Conservation (phyloP, 768 basidiomycete species). For the Gloeopeniophorella convolvens region DNA sequence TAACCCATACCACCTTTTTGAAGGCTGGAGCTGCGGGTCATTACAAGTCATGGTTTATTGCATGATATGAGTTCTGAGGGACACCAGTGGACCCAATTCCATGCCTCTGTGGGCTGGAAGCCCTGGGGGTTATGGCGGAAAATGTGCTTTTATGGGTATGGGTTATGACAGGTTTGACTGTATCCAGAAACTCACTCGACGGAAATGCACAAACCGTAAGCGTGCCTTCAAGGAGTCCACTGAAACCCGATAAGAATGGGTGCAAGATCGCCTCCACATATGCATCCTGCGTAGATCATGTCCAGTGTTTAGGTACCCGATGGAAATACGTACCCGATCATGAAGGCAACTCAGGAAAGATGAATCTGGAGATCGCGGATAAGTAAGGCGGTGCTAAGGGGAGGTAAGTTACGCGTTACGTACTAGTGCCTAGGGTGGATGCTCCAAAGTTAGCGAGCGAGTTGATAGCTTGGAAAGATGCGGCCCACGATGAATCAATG, state of each 20-base stretch:
- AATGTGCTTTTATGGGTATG: no score
- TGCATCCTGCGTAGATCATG: slow-evolving; percentile 80
- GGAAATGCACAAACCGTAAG: slow-evolving; percentile 92
- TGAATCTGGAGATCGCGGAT: slow-evolving; percentile 73
- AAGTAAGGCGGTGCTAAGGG: slow-evolving; percentile 20
- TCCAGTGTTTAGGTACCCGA: slow-evolving; percentile 73
- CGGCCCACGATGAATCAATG: slow-evolving; percentile 69
- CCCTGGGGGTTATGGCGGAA: no score
- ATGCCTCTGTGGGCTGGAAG: no score
- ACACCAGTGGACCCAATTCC: no score
- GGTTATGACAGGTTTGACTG: no score
- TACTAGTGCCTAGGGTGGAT: slow-evolving; percentile 63
- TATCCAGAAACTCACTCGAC: slow-evolving; percentile 73
- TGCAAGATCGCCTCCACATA: slow-evolving; percentile 89
- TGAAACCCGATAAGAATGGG: slow-evolving; percentile 78
- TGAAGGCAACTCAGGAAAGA: slow-evolving; percentile 65
- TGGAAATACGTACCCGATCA: slow-evolving; percentile 71
- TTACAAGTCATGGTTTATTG: no score
- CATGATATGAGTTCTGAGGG: no score
- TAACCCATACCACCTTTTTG: no score
- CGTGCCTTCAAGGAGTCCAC: slow-evolving; percentile 78
- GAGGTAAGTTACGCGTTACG: slow-evolving; percentile 47
- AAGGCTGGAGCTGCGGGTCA: no score
- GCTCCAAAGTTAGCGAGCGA: slow-evolving; percentile 70
- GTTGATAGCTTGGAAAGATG: slow-evolving; percentile 69